Conservation (phyloP, 331 rosid species). For the Rosa hybrid region DNA sequence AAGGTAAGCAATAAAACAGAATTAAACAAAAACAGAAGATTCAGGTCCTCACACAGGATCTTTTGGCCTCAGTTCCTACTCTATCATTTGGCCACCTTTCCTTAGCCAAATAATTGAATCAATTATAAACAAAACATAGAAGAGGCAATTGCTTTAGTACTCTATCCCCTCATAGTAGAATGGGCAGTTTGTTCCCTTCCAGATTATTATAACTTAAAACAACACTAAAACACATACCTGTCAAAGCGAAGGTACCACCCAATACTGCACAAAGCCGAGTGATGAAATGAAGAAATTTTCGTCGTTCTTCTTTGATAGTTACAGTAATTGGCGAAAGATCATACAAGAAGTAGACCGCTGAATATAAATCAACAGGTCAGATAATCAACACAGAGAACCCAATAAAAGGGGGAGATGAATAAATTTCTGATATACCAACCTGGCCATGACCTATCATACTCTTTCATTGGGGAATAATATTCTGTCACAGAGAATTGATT, state of each 20-base stretch:
- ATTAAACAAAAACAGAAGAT: neutral
- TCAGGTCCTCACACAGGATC: neutral
- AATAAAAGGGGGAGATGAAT: slow-evolving; percentile 19
- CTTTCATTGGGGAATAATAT: slow-evolving; percentile 77
- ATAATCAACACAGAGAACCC: slow-evolving; percentile 26
- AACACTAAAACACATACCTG: slow-evolving; percentile 50
- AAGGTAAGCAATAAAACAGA: neutral
- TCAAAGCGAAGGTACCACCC: slow-evolving; percentile 97
- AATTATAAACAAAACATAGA: neutral
- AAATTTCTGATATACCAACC: slow-evolving; percentile 49
- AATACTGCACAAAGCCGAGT: slow-evolving; percentile 95
- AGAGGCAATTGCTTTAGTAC: neutral
- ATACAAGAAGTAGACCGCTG: slow-evolving; percentile 98
- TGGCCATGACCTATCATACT: slow-evolving; percentile 89
- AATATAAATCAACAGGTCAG: slow-evolving; percentile 29
- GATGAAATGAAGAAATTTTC: slow-evolving; percentile 93
- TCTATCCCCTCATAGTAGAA: neutral
- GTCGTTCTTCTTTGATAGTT: slow-evolving; percentile 95
- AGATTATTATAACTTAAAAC: neutral
- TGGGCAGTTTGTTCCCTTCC: neutral
- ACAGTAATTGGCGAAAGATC: slow-evolving; percentile 98
- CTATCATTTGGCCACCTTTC: neutral
- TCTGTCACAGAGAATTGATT: slow-evolving; percentile 98
- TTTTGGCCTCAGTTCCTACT: neutral
- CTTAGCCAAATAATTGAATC: neutral